Evolutionary conservation across 1,284 basidiomycete species (phyloP).

Genomic region (Cryptococcus sp.): DNA sequence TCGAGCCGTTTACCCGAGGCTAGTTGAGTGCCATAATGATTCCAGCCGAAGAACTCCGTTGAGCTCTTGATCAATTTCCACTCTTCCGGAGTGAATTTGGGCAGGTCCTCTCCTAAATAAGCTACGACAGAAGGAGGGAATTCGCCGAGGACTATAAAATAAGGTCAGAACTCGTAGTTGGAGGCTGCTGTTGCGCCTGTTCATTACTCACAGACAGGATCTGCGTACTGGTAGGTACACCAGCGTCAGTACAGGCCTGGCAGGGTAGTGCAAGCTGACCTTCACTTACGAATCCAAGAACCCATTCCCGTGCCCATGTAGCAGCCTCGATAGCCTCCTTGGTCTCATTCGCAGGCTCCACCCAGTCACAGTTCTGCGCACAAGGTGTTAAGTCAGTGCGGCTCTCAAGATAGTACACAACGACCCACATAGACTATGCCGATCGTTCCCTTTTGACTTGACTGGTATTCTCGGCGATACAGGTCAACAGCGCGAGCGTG

Average conservation of each 20-base stretch:
- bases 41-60: slow-evolving; percentile 28
- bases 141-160: slow-evolving; percentile 61
- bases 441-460: slow-evolving; percentile 19
- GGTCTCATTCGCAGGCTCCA: slow-evolving; percentile 26
- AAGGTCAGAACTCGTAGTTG: slow-evolving; percentile 58
- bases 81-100: slow-evolving; percentile 65
- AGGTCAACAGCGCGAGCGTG: slow-evolving; percentile 14
- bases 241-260: no score
- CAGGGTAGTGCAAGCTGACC: background rate
- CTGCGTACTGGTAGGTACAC: slow-evolving; percentile 22
- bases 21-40: slow-evolving; percentile 30
- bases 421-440: slow-evolving; percentile 14
- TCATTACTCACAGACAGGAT: slow-evolving; percentile 31
- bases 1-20: slow-evolving; percentile 19
- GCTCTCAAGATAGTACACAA: background rate
- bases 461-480: slow-evolving; percentile 19
- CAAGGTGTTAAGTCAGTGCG: background rate
- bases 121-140: slow-evolving; percentile 65
- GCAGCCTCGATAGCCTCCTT: slow-evolving; percentile 19
- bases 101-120: slow-evolving; percentile 64
- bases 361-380: slow-evolving; percentile 28
- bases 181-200: no score
- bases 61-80: slow-evolving; percentile 61
- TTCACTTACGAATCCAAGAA: slow-evolving; percentile 20
- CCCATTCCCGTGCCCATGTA: slow-evolving; percentile 12